phyloP scores from a whole-genome alignment of 306 rosid genomes.

The Dryas alaskensis region DNA sequence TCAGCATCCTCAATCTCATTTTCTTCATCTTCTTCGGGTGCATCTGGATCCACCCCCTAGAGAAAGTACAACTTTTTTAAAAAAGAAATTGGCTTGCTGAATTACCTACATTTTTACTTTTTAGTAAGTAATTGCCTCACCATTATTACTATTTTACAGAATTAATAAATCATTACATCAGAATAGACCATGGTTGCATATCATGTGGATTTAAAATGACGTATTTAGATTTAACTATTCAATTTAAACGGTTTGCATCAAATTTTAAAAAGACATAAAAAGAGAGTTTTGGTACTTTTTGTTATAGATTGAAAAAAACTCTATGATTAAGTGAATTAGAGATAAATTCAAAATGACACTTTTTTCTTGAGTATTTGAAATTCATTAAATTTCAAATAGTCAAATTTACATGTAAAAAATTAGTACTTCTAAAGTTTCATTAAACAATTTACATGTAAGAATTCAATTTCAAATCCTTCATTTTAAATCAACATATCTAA shows the following conservation, averaged over 20 bases:
- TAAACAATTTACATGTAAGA: background rate
- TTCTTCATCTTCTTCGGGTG: slow-evolving; percentile 97
- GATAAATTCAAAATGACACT: background rate
- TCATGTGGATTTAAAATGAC: background rate
- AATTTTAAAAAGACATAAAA: background rate
- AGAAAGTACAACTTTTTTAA: slow-evolving; percentile 16
- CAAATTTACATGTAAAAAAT: background rate
- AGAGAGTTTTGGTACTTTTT: no score
- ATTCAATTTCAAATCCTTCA: background rate
- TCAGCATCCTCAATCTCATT: slow-evolving; percentile 94
- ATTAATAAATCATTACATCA: no score
- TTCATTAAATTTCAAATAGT: background rate
- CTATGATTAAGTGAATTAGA: background rate
- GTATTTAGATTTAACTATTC: background rate
- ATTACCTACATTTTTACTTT: background rate
- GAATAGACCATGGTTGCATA: background rate
- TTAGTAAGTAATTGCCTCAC: background rate
- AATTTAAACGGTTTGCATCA: background rate
- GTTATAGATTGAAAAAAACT: no score
- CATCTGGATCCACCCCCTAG: slow-evolving; percentile 97
- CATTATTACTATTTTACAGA: background rate
- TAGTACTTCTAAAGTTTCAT: background rate
- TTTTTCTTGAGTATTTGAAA: background rate
- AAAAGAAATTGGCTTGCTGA: background rate
- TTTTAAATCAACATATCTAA: background rate